Evolutionary conservation across 2,329 filamentous ascomycete species (phyloP).

Genomic region (Pseudogymnoascus sp.): DNA sequence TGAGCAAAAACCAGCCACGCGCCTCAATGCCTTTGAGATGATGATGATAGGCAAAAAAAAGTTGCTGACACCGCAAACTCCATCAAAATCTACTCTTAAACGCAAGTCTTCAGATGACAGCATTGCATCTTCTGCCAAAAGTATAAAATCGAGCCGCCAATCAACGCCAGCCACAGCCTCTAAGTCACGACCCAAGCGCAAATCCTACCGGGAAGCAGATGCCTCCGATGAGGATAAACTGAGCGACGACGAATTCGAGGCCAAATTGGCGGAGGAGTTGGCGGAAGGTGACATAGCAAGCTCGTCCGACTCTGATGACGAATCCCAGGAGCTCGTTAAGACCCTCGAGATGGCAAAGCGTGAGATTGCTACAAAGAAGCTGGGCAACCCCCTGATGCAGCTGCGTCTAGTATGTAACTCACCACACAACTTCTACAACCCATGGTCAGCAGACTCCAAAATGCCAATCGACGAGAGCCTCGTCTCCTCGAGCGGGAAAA

Average conservation of each 20-base stretch:
- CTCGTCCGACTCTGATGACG: slow-evolving; percentile 28
- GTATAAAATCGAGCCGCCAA: slow-evolving; percentile 61
- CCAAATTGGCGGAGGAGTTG: slow-evolving; percentile 59
- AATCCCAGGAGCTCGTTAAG: slow-evolving; percentile 56
- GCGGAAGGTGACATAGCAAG: slow-evolving; percentile 32
- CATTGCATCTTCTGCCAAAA: slow-evolving; percentile 50
- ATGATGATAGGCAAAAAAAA: slow-evolving; percentile 27
- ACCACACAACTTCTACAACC: slow-evolving; percentile 94
- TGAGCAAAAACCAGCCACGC: slow-evolving; percentile 2
- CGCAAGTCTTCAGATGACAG: slow-evolving; percentile 40
- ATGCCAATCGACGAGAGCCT: slow-evolving; percentile 66
- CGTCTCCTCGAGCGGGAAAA: slow-evolving; percentile 84
- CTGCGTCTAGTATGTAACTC: slow-evolving; percentile 86
- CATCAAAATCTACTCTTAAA: slow-evolving; percentile 39
- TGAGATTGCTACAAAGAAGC: slow-evolving; percentile 81
- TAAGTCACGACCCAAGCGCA: slow-evolving; percentile 38
- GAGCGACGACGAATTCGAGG: slow-evolving; percentile 78
- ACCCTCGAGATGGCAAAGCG: slow-evolving; percentile 74
- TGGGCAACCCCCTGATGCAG: slow-evolving; percentile 90
- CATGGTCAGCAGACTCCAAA: slow-evolving; percentile 58
- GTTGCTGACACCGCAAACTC: slow-evolving; percentile 9
- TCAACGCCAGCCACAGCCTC: slow-evolving; percentile 58
- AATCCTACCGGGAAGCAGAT: slow-evolving; percentile 46
- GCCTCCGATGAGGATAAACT: slow-evolving; percentile 54
- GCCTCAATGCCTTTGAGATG: slow-evolving; percentile 38